Evolutionary conservation across 108 stramenopile genomes (phyloP), one percentile per base, ranked within the genome.

Genomic region (Licmophora abbreviata): DNA sequence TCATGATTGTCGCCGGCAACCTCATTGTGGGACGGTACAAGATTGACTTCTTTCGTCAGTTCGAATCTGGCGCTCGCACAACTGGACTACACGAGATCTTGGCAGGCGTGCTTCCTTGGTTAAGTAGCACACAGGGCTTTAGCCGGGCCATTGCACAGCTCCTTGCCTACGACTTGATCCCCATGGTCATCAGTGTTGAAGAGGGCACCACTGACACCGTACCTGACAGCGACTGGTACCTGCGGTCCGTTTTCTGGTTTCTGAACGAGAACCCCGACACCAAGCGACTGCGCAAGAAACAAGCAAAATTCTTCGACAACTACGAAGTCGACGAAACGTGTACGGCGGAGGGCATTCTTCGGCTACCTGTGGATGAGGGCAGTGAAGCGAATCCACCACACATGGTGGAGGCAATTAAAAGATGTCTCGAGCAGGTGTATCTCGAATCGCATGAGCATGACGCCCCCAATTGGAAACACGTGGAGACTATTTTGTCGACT

Each of bases 51-150:
- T 83, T 83, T 30, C 42, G 47, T 31, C 48, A 51, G 34, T 50
- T 63, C 47, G 22, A 51, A 52, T 55, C 45, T 6, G 41, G 27
- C 2, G 24, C 12, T 31, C 35, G 51, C 11, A 71, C 58, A 47
- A n/a, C n/a, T n/a, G n/a, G n/a, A n/a, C 51, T 85, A 17, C 57
- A 71, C 44, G 71, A 79, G 44, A 59, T 88, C 3, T 48, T 93
- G 8, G 71, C 74, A 27, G 85, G 74, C 11, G 68, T 68, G 0
- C 54, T 85, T 44, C 92, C 92, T 4, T 93, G 92, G 92, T 51
- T 93, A 25, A 76, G 81, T 21, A 76, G 74, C 25, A 93, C 92
- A 0, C 92, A 93, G 67, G 86, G 89, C 4, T 87, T 87, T 42
- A 74, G 73, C 26, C 54, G 89, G 29, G 92, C 81, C 7, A 88